Base-by-base conservation (phyloP, 1,139 yeast species). In the Nadsonia starkeyi-henricii region DNA sequence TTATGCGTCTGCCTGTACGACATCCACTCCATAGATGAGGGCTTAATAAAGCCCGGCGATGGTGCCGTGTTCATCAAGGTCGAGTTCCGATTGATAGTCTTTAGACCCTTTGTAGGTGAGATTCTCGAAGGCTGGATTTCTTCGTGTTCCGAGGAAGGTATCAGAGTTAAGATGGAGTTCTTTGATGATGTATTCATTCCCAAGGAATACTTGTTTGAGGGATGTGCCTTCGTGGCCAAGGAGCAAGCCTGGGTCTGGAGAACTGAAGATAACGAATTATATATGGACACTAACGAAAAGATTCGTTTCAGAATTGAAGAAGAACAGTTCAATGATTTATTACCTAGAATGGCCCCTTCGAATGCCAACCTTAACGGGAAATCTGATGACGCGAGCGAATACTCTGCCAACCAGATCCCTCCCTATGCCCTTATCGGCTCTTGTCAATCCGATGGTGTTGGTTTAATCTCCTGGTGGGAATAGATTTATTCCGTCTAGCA, bases 241-340 rank as follows among this genome's bases (percentile, higher is more conserved):
- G 98, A 93, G 56, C 85, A 81, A 59, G 96, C 96, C 2, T 91
- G 98, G 98, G 80, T 89, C 43, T 91, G 98, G 98, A 69, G 71
- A 49, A 62, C 67, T 37, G 69, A 70, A 42, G 79, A 79, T 30
- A 74, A 73, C 62, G 91, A 81, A 3, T 72, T 91, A 54, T 91
- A 78, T 60, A 73, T 91, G 48, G 98, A 93, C 71, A 72, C 85
- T 37, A 88, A 89, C 63, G 98, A 91, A 62, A 85, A 81, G 67
- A 83, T 91, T 53, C 73, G 95, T 56, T 91, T 91, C 64, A 73
- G 96, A 59, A 79, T 93, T 1, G 98, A 91, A 63, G 84, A 85
- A 62, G 96, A 88, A 62, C 69, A 82, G 15, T 91, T 89, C 63
- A 80, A 81, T 41, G 85, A 85, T 61, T 80, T 82, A 45, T 83